Conservation (phyloP, 2,329 filamentous ascomycete species). For the Fusarium mangiferae region DNA sequence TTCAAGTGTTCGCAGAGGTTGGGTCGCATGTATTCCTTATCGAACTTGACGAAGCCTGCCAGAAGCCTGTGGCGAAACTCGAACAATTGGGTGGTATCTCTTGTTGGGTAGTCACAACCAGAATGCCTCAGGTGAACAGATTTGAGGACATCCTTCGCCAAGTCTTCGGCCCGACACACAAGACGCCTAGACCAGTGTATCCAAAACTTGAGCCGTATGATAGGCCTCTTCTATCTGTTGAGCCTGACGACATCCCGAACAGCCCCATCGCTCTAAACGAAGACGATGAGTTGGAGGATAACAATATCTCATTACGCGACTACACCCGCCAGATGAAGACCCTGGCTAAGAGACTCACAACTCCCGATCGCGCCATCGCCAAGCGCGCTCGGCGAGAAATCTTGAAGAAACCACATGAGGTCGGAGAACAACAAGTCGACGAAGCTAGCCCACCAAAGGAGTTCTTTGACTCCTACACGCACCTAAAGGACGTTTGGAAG, state of each 20-base stretch:
- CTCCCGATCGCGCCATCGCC: fast-evolving
- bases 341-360: fast-evolving
- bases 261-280: fast-evolving
- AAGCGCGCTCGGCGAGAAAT: fast-evolving
- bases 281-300: fast-evolving
- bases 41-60: too few species aligned
- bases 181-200: too few species aligned
- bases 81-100: too few species aligned
- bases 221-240: background rate
- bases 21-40: too few species aligned
- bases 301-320: fast-evolving
- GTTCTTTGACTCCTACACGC: background rate
- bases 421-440: fast-evolving
- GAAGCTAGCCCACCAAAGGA: fast-evolving
- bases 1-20: too few species aligned
- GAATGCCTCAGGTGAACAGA: fast-evolving
- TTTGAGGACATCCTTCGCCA: fast-evolving
- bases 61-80: too few species aligned
- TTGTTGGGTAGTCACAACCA: too few species aligned
- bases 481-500: background rate
- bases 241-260: fast-evolving
- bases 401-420: fast-evolving
- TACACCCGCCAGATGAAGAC: background rate
- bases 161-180: too few species aligned
- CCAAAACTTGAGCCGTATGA: fast-evolving